Evolutionary conservation across 768 basidiomycete genomes (phyloP).

Genomic region (Suillus alpinus): DNA sequence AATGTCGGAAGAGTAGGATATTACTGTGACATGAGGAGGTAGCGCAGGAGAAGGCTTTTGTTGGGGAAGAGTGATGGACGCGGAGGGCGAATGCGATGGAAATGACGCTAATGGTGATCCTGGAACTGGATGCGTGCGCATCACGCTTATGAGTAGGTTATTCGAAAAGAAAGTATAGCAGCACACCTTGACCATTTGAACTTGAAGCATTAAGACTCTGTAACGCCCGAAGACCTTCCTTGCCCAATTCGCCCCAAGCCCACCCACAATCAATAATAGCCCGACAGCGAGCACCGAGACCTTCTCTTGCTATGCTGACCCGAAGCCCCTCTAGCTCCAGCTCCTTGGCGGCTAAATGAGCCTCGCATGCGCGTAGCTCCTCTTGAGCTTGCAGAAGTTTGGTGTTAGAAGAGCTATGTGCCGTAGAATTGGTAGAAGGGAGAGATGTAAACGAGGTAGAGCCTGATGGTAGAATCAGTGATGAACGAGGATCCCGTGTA

Average conservation of each 20-base stretch:
- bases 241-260: slow-evolving; percentile 67
- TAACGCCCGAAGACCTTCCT: slow-evolving; percentile 45
- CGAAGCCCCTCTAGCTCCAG: slow-evolving; percentile 54
- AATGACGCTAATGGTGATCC: slow-evolving; percentile 3
- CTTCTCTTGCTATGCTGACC: slow-evolving; percentile 54
- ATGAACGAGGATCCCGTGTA: slow-evolving; percentile 37
- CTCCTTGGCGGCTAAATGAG: slow-evolving; percentile 69
- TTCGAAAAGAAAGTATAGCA: background rate
- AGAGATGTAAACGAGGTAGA: slow-evolving; percentile 47
- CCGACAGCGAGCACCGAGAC: slow-evolving; percentile 57
- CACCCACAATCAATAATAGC: slow-evolving; percentile 70
- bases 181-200: slow-evolving; percentile 5
- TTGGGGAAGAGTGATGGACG: background rate
- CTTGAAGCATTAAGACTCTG: slow-evolving; percentile 14
- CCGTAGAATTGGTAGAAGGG: slow-evolving; percentile 28
- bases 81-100: slow-evolving; percentile 4
- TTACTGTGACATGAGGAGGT: slow-evolving; percentile 11
- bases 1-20: slow-evolving; percentile 43
- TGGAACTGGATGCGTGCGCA: background rate
- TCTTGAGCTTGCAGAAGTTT: slow-evolving; percentile 69
- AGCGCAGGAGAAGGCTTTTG: slow-evolving; percentile 10
- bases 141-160: background rate
- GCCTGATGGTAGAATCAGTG: slow-evolving; percentile 23
- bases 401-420: slow-evolving; percentile 19
- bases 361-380: slow-evolving; percentile 81